A percentile compares a stretch with the other conserved stretches of the same genome.
phyloP scores from a whole-genome alignment of 1,139 yeast species.

The Fermentozyma sake region DNA sequence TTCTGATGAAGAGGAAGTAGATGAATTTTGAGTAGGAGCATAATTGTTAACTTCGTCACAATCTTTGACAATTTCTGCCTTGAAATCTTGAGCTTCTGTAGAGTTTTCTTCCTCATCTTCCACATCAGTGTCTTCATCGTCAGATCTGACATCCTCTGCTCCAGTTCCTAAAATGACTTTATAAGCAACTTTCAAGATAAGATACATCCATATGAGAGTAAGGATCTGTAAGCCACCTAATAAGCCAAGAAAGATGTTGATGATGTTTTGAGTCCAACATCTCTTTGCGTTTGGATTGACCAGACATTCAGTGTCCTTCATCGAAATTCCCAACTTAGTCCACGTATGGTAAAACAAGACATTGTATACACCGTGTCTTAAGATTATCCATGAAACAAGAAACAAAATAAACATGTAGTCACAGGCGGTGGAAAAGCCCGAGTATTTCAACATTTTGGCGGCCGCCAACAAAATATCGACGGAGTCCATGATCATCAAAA shows the following conservation, averaged over 20 bases:
- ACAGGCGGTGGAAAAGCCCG: slow-evolving; percentile 56
- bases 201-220: slow-evolving; percentile 68
- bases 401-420: slow-evolving; percentile 69
- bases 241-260: slow-evolving; percentile 50
- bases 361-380: slow-evolving; percentile 74
- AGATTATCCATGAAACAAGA: slow-evolving; percentile 61
- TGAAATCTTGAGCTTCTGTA: neutral
- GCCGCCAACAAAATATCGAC: slow-evolving; percentile 68
- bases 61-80: neutral
- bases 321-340: slow-evolving; percentile 28
- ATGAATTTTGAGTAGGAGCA: no score
- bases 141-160: slow-evolving; percentile 83
- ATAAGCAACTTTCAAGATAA: slow-evolving; percentile 65
- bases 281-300: slow-evolving; percentile 25
- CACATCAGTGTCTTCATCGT: slow-evolving; percentile 48
- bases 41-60: no score
- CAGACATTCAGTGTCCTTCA: slow-evolving; percentile 35
- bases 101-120: slow-evolving; percentile 15
- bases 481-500: slow-evolving; percentile 75
- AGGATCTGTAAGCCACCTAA: slow-evolving; percentile 65
- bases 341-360: slow-evolving; percentile 56
- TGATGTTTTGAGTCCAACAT: slow-evolving; percentile 57
- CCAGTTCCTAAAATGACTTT: slow-evolving; percentile 67
- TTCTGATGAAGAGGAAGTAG: no score
- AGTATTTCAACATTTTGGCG: slow-evolving; percentile 77